phyloP scores from a whole-genome alignment of 345 rosid genomes.

The Viola odorata region DNA sequence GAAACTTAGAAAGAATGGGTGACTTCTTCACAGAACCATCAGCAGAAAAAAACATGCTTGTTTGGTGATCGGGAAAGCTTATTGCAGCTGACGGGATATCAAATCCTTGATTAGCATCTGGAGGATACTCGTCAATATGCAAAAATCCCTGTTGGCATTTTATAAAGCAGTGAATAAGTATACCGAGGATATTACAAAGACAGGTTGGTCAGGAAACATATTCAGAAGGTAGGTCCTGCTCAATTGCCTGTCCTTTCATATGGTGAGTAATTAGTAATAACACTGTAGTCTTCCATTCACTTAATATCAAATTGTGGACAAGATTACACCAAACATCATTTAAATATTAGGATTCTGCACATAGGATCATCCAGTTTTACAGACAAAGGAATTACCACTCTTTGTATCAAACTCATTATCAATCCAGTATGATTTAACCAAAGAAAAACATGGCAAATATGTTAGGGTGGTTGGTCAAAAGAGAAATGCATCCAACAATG shows the following conservation, averaged over 20 bases:
- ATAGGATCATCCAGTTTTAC: neutral
- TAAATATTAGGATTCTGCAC: neutral
- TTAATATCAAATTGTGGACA: too few relatives aligned
- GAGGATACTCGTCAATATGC: slow-evolving; percentile 93
- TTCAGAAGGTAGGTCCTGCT: too few relatives aligned
- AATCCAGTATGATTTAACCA: too few relatives aligned
- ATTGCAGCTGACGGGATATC: slow-evolving; percentile 93
- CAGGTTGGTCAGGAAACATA: too few relatives aligned
- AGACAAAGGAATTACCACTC: too few relatives aligned
- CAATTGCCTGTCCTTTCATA: too few relatives aligned
- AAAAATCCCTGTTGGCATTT: slow-evolving; percentile 62
- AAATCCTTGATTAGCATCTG: slow-evolving; percentile 97
- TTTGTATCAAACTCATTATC: too few relatives aligned
- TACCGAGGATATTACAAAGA: too few relatives aligned
- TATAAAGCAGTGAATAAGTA: slow-evolving; percentile 18
- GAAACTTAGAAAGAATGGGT: slow-evolving; percentile 52
- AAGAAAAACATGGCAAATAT: too few relatives aligned
- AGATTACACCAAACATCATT: neutral
- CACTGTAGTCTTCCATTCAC: neutral
- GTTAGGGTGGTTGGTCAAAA: too few relatives aligned
- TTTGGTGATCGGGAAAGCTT: slow-evolving; percentile 57
- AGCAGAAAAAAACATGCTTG: slow-evolving; percentile 40
- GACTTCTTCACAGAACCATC: slow-evolving; percentile 29
- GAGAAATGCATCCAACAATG: too few relatives aligned
- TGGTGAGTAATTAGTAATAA: neutral